Evolutionary conservation across 192 early-diverging fungal genomes (phyloP).

Genomic region (Spizellomyces punctatus): DNA sequence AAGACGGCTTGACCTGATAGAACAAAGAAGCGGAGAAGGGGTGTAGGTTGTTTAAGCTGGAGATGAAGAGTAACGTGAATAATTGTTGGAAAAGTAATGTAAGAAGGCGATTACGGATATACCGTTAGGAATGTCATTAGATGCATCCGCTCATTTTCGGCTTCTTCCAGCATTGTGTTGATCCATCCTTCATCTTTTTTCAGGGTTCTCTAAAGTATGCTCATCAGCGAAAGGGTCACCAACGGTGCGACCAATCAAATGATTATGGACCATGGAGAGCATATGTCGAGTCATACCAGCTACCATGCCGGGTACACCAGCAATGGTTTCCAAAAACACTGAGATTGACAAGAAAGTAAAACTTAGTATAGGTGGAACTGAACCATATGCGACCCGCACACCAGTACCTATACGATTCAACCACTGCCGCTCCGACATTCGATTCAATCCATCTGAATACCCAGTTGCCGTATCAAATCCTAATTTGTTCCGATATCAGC

Average conservation of each 20-base stretch:
- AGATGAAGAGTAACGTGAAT: neutral
- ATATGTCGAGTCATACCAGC: constrained; percentile 80
- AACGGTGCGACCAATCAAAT: constrained; percentile 81
- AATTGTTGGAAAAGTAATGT: no score
- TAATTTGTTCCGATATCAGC: neutral
- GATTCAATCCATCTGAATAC: neutral
- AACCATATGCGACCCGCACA: neutral
- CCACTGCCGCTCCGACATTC: neutral
- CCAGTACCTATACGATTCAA: constrained; percentile 1
- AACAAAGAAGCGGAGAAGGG: constrained; percentile 57
- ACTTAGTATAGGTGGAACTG: neutral
- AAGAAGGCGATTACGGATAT: no score
- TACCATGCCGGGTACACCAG: constrained; percentile 84
- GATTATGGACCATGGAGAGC: constrained; percentile 52
- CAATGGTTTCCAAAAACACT: constrained; percentile 53
- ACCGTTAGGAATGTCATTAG: constrained; percentile 43
- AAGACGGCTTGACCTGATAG: constrained; percentile 82
- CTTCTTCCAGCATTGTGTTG: constrained; percentile 84
- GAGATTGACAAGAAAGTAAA: neutral
- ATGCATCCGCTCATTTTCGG: constrained; percentile 85
- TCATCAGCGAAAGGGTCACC: no score
- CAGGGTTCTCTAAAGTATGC: constrained; percentile 50
- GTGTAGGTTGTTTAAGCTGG: constrained; percentile 21
- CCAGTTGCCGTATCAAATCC: constrained; percentile 4
- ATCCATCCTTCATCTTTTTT: constrained; percentile 91